Evolutionary conservation across 306 rosid species (phyloP).

Genomic region (Corylus avellana): DNA sequence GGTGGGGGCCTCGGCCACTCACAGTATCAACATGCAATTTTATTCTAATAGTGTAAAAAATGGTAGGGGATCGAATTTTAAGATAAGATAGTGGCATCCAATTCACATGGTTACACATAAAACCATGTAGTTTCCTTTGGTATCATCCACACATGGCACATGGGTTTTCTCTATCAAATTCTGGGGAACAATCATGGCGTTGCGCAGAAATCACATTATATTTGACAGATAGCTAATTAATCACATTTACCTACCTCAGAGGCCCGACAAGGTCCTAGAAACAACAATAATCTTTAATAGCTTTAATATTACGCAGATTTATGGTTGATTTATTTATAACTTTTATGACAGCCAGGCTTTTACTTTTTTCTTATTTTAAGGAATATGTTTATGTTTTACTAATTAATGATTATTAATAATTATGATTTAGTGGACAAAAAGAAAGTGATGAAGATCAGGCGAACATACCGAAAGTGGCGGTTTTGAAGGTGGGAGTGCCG

Average conservation of each 20-base stretch:
- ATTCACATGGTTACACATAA: slow-evolving; percentile 38
- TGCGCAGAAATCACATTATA: too few relatives aligned
- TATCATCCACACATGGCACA: slow-evolving; percentile 18
- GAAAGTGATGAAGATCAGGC: background rate
- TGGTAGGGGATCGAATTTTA: background rate
- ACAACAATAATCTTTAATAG: background rate
- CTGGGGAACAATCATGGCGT: background rate
- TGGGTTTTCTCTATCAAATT: background rate
- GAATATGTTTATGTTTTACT: background rate
- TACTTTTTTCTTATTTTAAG: too few relatives aligned
- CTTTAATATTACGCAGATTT: background rate
- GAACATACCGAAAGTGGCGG: slow-evolving; percentile 81
- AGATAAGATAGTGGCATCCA: background rate
- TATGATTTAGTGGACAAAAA: background rate
- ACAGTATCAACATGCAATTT: slow-evolving; percentile 12
- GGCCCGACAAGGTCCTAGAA: too few relatives aligned
- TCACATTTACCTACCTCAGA: too few relatives aligned
- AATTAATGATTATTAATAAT: background rate
- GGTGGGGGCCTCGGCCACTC: slow-evolving; percentile 35
- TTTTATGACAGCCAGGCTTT: too few relatives aligned
- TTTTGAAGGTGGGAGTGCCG: slow-evolving; percentile 73
- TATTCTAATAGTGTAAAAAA: background rate
- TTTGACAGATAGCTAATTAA: too few relatives aligned
- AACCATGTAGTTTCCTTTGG: background rate
- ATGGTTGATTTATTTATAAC: too few relatives aligned